A percentile compares a stretch with the other conserved stretches of the same genome.
Conservation (phyloP, 2,329 filamentous ascomycete genomes). For the Emergomyces pasteurianus region DNA sequence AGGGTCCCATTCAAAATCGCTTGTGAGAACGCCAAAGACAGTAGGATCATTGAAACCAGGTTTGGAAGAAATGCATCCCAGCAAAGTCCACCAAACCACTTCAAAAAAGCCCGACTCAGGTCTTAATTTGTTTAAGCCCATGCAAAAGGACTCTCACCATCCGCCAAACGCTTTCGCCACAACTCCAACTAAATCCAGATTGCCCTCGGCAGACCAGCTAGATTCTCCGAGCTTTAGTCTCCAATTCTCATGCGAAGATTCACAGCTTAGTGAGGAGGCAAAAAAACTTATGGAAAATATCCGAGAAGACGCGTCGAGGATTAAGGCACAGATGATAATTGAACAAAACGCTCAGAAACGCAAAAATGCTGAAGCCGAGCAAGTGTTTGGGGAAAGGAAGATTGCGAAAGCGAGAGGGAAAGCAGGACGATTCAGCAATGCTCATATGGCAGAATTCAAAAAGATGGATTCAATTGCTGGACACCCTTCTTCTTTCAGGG, state of each 20-base stretch:
- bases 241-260: slow-evolving; percentile 32
- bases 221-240: slow-evolving; percentile 37
- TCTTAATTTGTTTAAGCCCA: slow-evolving; percentile 66
- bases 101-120: slow-evolving; percentile 68
- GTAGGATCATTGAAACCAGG: slow-evolving; percentile 57
- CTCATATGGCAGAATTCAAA: slow-evolving; percentile 78
- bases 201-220: slow-evolving; percentile 24
- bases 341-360: slow-evolving; percentile 45
- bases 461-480: slow-evolving; percentile 96
- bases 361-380: slow-evolving; percentile 35
- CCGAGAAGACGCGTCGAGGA: slow-evolving; percentile 57
- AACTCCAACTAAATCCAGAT: slow-evolving; percentile 32
- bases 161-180: slow-evolving; percentile 16
- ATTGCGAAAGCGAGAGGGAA: slow-evolving; percentile 73
- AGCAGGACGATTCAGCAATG: slow-evolving; percentile 66
- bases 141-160: slow-evolving; percentile 37
- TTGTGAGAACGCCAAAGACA: slow-evolving; percentile 49
- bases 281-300: slow-evolving; percentile 53
- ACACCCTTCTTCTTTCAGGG: slow-evolving; percentile 63
- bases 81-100: slow-evolving; percentile 62
- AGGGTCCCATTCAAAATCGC: slow-evolving; percentile 19
- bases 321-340: slow-evolving; percentile 56
- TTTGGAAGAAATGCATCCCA: slow-evolving; percentile 81
- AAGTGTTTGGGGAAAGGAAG: slow-evolving; percentile 45
- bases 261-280: slow-evolving; percentile 38